Evolutionary conservation across 2,329 filamentous ascomycete genomes (phyloP), one percentile per base, ranked within the genome.

Genomic region (Phyllosticta citriasiana): DNA sequence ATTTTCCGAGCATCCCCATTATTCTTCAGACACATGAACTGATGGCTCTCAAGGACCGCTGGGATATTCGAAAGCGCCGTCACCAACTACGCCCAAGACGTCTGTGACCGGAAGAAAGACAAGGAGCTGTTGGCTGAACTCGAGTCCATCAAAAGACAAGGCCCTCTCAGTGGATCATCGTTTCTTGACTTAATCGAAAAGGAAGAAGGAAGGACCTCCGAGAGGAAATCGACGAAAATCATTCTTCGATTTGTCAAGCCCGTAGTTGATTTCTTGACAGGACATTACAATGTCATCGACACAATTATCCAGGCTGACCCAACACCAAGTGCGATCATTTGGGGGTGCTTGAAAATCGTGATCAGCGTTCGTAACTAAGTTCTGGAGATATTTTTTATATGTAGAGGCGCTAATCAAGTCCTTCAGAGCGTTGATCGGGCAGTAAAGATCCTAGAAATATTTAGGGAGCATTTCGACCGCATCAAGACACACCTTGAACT

Each of bases 331-430:
- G 51, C 59, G 10, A 26, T 64, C n/a, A 59, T 64, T 10, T 65
- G 63, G 63, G 63, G 62, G 12, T 50, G 59, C n/a, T 26, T 64
- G 35, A 64, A 64, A 58, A 57, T 59, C 19, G 30, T 59, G 14
- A 53, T 64, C 24, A 58, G 63, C 35, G 63, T 61, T 60, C 27
- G 62, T 58, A 5, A 40, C 35, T 51, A 8, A 30, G 6, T 8
- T 8, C 2, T 30, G 22, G 57, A 55, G 2, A 40, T 55, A 16
- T 47, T 30, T 8, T 60, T 53, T 1, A 24, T 8, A 3, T 53
- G 6, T 10, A 1, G 30, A 19, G 26, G 14, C 14, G 33, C 40
- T 57, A 10, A 47, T 30, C 27, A 22, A 30, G 19, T 50, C 1
- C 4, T 26, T 2, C 25, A 57, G 56, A 50, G 56, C 14, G 25